These are phyloP conservation scores for Asterochloris erici DNA, from an alignment of 139 green algal genomes.

Conservation along the genomic window DNA sequence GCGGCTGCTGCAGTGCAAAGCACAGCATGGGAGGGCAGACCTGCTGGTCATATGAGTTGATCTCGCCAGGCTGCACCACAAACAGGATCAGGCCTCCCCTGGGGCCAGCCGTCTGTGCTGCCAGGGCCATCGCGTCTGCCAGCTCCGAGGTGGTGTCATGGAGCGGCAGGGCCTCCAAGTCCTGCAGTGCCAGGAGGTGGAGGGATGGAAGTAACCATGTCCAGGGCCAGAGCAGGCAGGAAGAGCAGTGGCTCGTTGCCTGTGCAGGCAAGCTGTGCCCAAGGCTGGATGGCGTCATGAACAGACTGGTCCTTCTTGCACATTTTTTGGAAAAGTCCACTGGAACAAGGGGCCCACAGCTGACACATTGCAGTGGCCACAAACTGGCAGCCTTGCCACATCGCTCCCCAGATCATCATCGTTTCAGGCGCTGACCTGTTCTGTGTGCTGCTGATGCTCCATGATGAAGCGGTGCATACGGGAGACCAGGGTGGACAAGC, in stretches of 20 bases:
- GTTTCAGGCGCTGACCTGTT: neutral
- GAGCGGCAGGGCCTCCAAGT: conserved; percentile 45
- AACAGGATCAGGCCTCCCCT: conserved; percentile 70
- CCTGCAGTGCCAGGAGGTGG: too few species aligned
- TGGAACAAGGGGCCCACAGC: too few species aligned
- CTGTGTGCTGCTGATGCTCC: neutral
- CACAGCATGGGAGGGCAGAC: neutral
- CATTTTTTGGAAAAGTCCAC: too few species aligned
- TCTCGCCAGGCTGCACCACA: conserved; percentile 90
- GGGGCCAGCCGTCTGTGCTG: conserved; percentile 27
- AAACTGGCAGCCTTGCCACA: too few species aligned
- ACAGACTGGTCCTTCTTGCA: too few species aligned
- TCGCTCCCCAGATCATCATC: neutral
- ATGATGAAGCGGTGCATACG: conserved; percentile 68
- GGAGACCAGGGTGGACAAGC: conserved; percentile 65
- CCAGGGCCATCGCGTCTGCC: conserved; percentile 54
- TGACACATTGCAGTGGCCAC: too few species aligned
- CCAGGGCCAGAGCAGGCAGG: too few species aligned
- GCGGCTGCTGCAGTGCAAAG: too few species aligned
- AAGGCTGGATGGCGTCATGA: too few species aligned
- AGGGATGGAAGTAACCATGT: too few species aligned
- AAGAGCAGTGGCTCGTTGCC: too few species aligned
- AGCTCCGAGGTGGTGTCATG: conserved; percentile 64
- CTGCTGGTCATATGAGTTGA: conserved; percentile 93
- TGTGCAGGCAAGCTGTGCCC: too few species aligned